Conservation (phyloP, 2,329 filamentous ascomycete species). For the Ceratocystis alfenasii region DNA sequence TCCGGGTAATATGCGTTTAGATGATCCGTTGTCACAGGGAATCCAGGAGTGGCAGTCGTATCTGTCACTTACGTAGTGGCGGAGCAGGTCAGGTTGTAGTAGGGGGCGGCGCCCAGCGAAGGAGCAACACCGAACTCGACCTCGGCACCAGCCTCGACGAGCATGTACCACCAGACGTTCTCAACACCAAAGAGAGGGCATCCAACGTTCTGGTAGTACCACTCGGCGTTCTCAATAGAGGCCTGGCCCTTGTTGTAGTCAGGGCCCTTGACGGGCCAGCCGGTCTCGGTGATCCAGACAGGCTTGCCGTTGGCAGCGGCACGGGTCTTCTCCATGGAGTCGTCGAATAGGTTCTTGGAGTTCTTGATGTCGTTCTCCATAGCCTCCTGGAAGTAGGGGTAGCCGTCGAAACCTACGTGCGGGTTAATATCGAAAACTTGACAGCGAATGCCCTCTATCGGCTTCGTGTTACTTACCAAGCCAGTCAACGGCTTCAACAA, state of each 20-base stretch:
- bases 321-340: slow-evolving; percentile 49
- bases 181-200: slow-evolving; percentile 55
- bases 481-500: slow-evolving; percentile 62
- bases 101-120: slow-evolving; percentile 41
- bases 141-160: slow-evolving; percentile 51
- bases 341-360: slow-evolving; percentile 55
- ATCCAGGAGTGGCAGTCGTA: slow-evolving; percentile 13
- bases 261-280: slow-evolving; percentile 66
- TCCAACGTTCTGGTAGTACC: slow-evolving; percentile 69
- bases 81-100: slow-evolving; percentile 52
- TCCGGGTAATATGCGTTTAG: not conserved
- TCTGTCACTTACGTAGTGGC: slow-evolving; percentile 25
- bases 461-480: slow-evolving; percentile 35
- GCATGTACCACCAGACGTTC: slow-evolving; percentile 67
- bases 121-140: slow-evolving; percentile 61
- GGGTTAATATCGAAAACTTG: not conserved
- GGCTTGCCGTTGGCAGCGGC: slow-evolving; percentile 51
- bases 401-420: slow-evolving; percentile 54
- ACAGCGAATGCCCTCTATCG: not conserved
- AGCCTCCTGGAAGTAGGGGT: slow-evolving; percentile 70
- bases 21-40: not conserved
- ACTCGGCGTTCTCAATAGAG: slow-evolving; percentile 55
- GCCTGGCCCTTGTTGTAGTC: slow-evolving; percentile 51
- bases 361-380: slow-evolving; percentile 53
- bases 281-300: slow-evolving; percentile 81